Evolutionary conservation across 2,329 filamentous ascomycete genomes (phyloP).

Genomic region (Penicillium aurantiogriseum): DNA sequence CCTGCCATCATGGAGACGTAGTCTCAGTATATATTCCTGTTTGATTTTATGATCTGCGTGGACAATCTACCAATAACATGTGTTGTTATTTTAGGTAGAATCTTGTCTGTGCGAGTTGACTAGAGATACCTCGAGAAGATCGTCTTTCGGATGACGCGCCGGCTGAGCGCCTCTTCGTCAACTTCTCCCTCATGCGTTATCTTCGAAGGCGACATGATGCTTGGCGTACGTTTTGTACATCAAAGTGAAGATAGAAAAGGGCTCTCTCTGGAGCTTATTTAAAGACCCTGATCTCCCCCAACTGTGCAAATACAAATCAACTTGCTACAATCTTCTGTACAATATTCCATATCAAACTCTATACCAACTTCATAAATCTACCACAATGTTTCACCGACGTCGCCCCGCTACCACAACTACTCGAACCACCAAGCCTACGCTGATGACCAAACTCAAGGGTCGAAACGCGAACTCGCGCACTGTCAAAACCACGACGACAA

Average conservation of each 20-base stretch:
- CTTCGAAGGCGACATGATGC: slow-evolving; percentile 10
- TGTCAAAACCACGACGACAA: slow-evolving; percentile 43
- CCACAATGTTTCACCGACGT: slow-evolving; percentile 23
- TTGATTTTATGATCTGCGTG: background rate
- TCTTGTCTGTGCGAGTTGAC: background rate
- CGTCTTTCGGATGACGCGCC: slow-evolving; percentile 22
- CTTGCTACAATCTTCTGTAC: background rate
- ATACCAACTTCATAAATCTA: background rate
- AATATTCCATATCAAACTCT: background rate
- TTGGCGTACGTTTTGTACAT: slow-evolving; percentile 18
- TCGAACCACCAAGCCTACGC: slow-evolving; percentile 48
- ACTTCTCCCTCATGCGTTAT: background rate
- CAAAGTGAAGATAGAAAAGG: no score
- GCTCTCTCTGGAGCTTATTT: background rate
- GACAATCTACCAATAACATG: background rate
- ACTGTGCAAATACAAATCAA: background rate
- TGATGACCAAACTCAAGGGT: slow-evolving; percentile 56
- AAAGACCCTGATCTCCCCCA: background rate
- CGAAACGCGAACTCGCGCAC: slow-evolving; percentile 34
- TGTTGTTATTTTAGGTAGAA: background rate
- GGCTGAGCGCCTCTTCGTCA: slow-evolving; percentile 14
- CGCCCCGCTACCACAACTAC: slow-evolving; percentile 35
- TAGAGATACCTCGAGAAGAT: slow-evolving; percentile 12
- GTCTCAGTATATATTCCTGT: background rate
- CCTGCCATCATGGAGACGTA: slow-evolving; percentile 4